These are phyloP conservation scores for Pseudocercospora crystallina DNA, from an alignment of 2,329 filamentous ascomycete genomes.

Conservation along the genomic window DNA sequence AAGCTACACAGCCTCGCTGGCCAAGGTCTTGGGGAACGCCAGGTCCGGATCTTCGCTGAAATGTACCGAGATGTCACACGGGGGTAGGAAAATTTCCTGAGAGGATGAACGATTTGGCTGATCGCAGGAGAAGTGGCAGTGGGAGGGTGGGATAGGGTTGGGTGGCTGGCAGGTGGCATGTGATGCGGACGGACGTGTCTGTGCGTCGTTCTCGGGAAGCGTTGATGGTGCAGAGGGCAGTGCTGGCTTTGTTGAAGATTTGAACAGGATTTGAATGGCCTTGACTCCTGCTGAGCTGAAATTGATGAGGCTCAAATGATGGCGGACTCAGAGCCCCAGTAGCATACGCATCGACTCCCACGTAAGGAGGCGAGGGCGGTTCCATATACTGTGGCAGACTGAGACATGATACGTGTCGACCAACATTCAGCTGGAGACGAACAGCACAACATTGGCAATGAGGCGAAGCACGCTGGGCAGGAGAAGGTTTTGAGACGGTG, in stretches of 20 bases:
- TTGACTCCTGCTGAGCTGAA: neutral
- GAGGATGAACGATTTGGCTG: conserved; percentile 4
- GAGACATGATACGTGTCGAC: too few relatives aligned
- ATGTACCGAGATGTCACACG: too few relatives aligned
- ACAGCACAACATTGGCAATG: neutral
- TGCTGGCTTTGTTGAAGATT: too few relatives aligned
- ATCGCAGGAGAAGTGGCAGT: neutral
- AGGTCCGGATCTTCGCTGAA: too few relatives aligned
- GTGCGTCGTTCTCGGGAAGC: too few relatives aligned
- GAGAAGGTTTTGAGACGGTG: neutral
- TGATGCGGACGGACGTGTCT: neutral
- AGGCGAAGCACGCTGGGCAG: neutral
- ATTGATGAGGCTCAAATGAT: neutral
- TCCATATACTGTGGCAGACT: too few relatives aligned
- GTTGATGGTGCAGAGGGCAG: too few relatives aligned
- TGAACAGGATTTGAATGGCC: too few relatives aligned
- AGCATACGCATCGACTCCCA: too few relatives aligned
- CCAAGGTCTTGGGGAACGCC: neutral
- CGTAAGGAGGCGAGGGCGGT: too few relatives aligned
- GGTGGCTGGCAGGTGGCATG: neutral
- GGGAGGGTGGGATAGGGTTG: neutral
- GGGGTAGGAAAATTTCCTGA: neutral
- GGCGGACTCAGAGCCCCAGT: too few relatives aligned
- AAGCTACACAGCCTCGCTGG: conserved; percentile 1
- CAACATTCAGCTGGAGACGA: too few relatives aligned